Percentiles rank a stretch among this genome's conserved stretches.
phyloP scores from a whole-genome alignment of 2,329 filamentous ascomycete genomes.

The Aspergillus felis region DNA sequence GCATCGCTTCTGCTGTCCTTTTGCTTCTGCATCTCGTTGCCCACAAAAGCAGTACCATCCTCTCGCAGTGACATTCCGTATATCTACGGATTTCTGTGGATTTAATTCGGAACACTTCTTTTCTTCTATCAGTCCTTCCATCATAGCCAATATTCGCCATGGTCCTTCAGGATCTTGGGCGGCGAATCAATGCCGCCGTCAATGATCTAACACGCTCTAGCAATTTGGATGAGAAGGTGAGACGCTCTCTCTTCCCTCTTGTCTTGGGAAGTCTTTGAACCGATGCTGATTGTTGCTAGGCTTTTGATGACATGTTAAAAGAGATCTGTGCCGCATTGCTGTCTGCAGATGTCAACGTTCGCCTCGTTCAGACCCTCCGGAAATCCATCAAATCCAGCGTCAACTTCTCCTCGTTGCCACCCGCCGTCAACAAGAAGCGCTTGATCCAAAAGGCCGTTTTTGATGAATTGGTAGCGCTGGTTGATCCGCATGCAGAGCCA shows the following conservation, averaged over 20 bases:
- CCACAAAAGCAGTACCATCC: not conserved
- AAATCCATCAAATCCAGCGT: constrained; percentile 88
- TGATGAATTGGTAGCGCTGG: constrained; percentile 90
- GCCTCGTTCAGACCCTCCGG: constrained; percentile 82
- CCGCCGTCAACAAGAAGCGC: constrained; percentile 95
- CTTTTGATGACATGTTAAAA: constrained; percentile 97
- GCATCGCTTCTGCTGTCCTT: constrained; percentile 22
- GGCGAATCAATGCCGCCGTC: constrained; percentile 96
- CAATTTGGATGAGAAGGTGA: constrained; percentile 92
- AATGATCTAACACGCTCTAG: constrained; percentile 86
- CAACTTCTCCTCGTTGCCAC: constrained; percentile 89
- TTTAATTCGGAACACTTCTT: constrained; percentile 6
- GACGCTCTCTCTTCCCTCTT: constrained; percentile 3
- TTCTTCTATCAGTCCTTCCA: not conserved
- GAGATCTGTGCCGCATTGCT: constrained; percentile 94
- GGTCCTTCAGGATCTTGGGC: constrained; percentile 98
- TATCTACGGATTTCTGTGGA: not conserved
- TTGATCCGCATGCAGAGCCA: constrained; percentile 90
- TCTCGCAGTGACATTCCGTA: not conserved
- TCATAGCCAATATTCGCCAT: constrained; percentile 49
- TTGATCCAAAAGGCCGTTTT: constrained; percentile 97
- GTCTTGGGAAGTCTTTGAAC: not conserved
- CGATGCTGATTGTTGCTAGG: constrained; percentile 48
- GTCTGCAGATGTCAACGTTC: constrained; percentile 95
- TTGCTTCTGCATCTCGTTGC: constrained; percentile 6